phyloP scores from a whole-genome alignment of 2,329 filamentous ascomycete genomes.

The Chrysoporthe deuterocubensis region DNA sequence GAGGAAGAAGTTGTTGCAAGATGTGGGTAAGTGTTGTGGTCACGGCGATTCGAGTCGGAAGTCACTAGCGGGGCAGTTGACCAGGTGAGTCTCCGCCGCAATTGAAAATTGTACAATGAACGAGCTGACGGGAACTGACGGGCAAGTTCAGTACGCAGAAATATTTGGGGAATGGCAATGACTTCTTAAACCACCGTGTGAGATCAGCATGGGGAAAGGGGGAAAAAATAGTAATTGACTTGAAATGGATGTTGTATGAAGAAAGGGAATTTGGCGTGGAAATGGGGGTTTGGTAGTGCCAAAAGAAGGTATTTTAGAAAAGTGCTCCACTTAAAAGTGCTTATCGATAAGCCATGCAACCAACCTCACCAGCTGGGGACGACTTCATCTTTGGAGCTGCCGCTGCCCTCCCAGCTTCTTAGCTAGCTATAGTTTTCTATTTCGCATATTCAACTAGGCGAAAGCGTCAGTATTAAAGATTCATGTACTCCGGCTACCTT shows the following conservation, averaged over 20 bases:
- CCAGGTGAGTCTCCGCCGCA: neutral
- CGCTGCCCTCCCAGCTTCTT: too few species aligned
- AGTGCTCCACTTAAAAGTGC: conserved; percentile 18
- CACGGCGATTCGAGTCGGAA: neutral
- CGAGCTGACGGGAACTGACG: neutral
- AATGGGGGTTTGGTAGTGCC: neutral
- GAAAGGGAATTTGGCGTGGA: neutral
- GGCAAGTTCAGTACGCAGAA: neutral
- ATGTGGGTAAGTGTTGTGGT: neutral
- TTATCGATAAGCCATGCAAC: conserved; percentile 23
- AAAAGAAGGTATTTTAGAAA: conserved; percentile 5
- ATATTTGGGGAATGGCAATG: neutral
- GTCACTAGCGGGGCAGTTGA: neutral
- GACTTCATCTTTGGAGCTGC: neutral
- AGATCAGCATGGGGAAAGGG: neutral
- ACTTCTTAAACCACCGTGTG: neutral
- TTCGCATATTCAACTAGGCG: too few species aligned
- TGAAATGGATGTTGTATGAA: neutral
- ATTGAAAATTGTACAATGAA: neutral
- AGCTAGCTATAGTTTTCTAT: too few species aligned
- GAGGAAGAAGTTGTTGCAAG: neutral
- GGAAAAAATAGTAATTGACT: neutral
- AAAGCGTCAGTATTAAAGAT: too few species aligned
- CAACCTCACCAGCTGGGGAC: neutral
- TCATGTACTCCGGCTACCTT: too few species aligned